These are phyloP conservation scores for Albugo laibachii DNA, from an alignment of 352 stramenopile genomes.

Conservation along the genomic window DNA sequence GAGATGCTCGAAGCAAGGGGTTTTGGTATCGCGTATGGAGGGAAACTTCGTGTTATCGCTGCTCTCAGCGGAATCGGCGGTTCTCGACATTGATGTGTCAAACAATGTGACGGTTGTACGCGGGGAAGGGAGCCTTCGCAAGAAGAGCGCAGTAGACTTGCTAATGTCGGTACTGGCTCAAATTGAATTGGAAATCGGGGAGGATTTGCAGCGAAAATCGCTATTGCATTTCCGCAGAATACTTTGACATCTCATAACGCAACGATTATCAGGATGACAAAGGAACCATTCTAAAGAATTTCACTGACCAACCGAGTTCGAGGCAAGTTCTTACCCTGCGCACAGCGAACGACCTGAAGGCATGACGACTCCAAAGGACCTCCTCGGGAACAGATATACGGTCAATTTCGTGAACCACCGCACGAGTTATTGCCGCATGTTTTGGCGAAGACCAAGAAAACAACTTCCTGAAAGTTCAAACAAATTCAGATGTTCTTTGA, in stretches of 20 bases:
- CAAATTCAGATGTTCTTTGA: background rate
- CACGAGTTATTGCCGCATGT: background rate
- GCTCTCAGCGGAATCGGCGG: background rate
- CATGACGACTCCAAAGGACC: background rate
- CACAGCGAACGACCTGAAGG: background rate
- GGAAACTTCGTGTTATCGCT: background rate
- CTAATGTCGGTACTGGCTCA: background rate
- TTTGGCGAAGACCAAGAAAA: background rate
- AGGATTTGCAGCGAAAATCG: background rate
- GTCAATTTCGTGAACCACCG: background rate
- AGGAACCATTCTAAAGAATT: background rate
- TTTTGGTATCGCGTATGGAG: background rate
- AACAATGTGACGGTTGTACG: background rate
- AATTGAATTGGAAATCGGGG: background rate
- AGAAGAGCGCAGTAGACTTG: background rate
- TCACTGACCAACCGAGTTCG: background rate
- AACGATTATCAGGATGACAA: background rate
- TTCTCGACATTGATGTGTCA: background rate
- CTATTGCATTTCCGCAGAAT: background rate
- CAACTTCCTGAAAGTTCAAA: background rate
- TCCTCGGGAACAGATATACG: background rate
- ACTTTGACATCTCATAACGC: background rate
- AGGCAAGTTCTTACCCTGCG: background rate
- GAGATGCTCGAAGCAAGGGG: background rate
- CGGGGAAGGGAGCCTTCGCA: background rate